A percentile compares a stretch with the other conserved stretches of the same genome.
Evolutionary conservation across 2,329 filamentous ascomycete genomes (phyloP).

Genomic region (Neospermospora avenae): DNA sequence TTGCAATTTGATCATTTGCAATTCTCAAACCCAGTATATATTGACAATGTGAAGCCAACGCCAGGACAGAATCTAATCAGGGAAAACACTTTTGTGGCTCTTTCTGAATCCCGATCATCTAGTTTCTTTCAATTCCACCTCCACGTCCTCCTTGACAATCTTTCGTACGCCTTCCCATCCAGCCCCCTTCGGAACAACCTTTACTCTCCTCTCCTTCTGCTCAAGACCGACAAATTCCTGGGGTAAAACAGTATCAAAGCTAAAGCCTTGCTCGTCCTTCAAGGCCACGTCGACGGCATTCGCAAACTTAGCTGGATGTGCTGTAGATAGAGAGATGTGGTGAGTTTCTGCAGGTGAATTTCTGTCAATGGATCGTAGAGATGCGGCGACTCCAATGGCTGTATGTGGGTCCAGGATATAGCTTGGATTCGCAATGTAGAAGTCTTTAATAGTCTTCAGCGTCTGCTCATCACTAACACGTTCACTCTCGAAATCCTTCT

Average conservation of each 20-base stretch:
- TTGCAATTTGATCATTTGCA: not conserved
- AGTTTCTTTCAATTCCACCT: conserved; percentile 50
- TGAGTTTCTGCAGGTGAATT: conserved; percentile 46
- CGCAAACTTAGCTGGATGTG: conserved; percentile 93
- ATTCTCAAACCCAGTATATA: not conserved
- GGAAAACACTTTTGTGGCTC: conserved; percentile 9
- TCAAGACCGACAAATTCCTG: conserved; percentile 78
- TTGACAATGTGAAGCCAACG: not conserved
- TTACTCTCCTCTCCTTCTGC: conserved; percentile 70
- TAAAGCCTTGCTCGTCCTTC: conserved; percentile 66
- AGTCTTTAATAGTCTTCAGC: conserved; percentile 58
- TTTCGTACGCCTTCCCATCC: conserved; percentile 73
- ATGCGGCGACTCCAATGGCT: conserved; percentile 79
- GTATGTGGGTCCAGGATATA: conserved; percentile 94
- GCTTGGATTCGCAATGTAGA: conserved; percentile 49
- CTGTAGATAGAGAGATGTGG: conserved; percentile 84
- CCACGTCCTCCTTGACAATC: conserved; percentile 72
- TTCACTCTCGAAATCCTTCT: conserved; percentile 78
- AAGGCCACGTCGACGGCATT: conserved; percentile 80
- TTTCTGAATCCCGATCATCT: conserved; percentile 41
- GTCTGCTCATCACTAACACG: conserved; percentile 65
- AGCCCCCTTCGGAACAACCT: conserved; percentile 57
- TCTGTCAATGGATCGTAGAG: conserved; percentile 63
- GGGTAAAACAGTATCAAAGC: conserved; percentile 76
- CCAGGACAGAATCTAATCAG: not conserved